Conservation (phyloP, 1,139 yeast genomes). For the Protomyces pachydermus region DNA sequence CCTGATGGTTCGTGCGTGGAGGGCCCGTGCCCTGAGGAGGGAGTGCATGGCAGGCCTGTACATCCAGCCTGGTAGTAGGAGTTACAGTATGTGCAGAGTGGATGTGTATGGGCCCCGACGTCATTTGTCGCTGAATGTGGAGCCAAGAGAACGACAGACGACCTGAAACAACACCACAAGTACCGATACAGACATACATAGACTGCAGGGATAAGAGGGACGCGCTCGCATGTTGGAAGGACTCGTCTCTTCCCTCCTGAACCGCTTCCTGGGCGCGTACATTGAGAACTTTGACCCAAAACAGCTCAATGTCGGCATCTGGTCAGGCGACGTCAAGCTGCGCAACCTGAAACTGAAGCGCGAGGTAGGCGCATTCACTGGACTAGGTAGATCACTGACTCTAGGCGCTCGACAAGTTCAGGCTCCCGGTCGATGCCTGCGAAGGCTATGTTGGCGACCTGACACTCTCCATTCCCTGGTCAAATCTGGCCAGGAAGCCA, state of each 20-base stretch:
- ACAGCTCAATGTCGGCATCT: slow-evolving; percentile 54
- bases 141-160: background rate
- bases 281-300: slow-evolving; percentile 82
- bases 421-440: slow-evolving; percentile 80
- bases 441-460: slow-evolving; percentile 89
- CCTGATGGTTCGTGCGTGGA: no score
- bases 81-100: no score
- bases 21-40: background rate
- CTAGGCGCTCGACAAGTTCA: slow-evolving; percentile 69
- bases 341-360: slow-evolving; percentile 68
- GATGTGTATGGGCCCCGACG: background rate
- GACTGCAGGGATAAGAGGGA: no score
- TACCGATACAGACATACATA: no score
- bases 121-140: background rate
- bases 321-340: slow-evolving; percentile 95
- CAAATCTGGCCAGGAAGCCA: slow-evolving; percentile 86
- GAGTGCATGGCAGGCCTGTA: background rate
- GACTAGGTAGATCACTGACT: slow-evolving; percentile 7
- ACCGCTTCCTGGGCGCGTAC: slow-evolving; percentile 56
- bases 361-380: slow-evolving; percentile 40
- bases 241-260: slow-evolving; percentile 48
- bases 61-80: background rate
- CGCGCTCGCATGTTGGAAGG: slow-evolving; percentile 46
- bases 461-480: slow-evolving; percentile 93
- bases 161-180: no score